Evolutionary conservation across 768 basidiomycete genomes (phyloP).

Genomic region (Termitomyces sp.): DNA sequence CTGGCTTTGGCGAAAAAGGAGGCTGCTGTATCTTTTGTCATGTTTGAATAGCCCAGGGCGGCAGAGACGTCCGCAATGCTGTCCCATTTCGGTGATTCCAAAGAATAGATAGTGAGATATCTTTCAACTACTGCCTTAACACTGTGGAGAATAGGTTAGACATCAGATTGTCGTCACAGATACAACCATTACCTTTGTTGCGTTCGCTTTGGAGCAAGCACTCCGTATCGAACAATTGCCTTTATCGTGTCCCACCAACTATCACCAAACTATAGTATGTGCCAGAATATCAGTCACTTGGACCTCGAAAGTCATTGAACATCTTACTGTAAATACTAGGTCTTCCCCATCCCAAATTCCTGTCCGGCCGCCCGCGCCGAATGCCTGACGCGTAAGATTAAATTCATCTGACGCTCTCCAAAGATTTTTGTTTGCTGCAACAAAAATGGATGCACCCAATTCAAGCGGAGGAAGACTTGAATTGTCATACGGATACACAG

Average conservation of each 20-base stretch:
- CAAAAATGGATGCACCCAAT: constrained; percentile 88
- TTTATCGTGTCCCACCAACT: constrained; percentile 76
- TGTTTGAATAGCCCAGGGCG: constrained; percentile 46
- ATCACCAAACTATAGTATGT: constrained; percentile 38
- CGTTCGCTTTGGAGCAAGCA: constrained; percentile 54
- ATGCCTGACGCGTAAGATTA: constrained; percentile 56
- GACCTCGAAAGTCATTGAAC: not conserved
- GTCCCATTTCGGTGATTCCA: constrained; percentile 58
- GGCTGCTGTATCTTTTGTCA: constrained; percentile 49
- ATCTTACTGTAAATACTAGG: constrained; percentile 58
- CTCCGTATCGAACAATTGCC: constrained; percentile 77
- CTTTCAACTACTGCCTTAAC: constrained; percentile 53
- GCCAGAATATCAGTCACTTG: constrained; percentile 1
- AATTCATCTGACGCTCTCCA: constrained; percentile 82
- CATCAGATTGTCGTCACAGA: not conserved
- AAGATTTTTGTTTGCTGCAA: constrained; percentile 64
- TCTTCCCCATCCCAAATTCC: constrained; percentile 85
- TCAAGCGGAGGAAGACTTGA: constrained; percentile 63
- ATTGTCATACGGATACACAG: constrained; percentile 71
- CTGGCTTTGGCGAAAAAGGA: constrained; percentile 57
- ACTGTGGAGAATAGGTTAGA: constrained; percentile 29
- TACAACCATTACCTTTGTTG: constrained; percentile 44
- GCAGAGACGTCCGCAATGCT: constrained; percentile 58
- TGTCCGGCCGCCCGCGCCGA: constrained; percentile 48
- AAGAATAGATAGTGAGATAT: constrained; percentile 56